phyloP scores from a whole-genome alignment of 345 rosid species.

The Populus ilicifolia region DNA sequence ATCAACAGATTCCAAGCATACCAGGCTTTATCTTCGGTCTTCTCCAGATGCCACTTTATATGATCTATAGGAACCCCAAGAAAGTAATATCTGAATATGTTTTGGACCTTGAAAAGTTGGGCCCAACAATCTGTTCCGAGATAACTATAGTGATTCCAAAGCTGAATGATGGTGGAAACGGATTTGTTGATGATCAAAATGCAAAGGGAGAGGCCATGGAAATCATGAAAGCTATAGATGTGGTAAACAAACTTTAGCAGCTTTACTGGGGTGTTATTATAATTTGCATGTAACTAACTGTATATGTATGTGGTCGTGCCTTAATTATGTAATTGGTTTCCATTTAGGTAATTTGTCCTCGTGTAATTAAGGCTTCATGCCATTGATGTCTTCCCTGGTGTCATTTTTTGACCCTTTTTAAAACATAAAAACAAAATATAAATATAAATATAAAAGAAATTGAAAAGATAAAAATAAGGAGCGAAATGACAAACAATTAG shows the following conservation, averaged over 20 bases:
- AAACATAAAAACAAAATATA: too few species aligned
- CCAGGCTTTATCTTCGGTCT: constrained; percentile 73
- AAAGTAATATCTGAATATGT: constrained; percentile 29
- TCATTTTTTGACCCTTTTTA: too few species aligned
- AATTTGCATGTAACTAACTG: background rate
- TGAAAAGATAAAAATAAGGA: too few species aligned
- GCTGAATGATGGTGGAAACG: background rate
- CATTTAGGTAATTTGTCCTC: background rate
- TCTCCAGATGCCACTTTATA: constrained; percentile 69
- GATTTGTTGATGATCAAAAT: background rate
- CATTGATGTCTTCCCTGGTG: background rate
- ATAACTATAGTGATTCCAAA: background rate
- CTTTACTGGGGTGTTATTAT: background rate
- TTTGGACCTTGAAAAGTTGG: constrained; percentile 15
- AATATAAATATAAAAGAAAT: too few species aligned
- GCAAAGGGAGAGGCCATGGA: background rate
- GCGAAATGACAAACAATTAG: too few species aligned
- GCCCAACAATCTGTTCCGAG: background rate
- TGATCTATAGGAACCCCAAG: constrained; percentile 55
- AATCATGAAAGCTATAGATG: background rate
- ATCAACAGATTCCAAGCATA: constrained; percentile 65
- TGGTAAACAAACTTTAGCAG: background rate
- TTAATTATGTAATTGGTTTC: background rate
- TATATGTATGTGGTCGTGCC: background rate
- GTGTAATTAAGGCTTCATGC: background rate